phyloP scores from a whole-genome alignment of 2,329 filamentous ascomycete genomes.

The Fusarium sp. region DNA sequence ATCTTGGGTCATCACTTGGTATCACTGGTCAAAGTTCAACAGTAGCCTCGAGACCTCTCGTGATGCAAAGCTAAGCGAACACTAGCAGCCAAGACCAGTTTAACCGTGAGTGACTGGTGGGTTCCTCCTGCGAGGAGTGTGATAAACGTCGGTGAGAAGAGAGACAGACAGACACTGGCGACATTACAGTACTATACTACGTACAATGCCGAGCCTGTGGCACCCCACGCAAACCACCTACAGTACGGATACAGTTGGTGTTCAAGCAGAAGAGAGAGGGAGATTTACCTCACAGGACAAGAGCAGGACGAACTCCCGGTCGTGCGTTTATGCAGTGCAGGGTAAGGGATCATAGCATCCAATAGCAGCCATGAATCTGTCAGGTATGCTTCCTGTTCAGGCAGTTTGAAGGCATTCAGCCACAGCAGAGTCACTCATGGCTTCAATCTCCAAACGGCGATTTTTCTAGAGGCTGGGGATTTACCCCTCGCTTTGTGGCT shows the following conservation, averaged over 20 bases:
- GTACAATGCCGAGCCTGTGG: not conserved
- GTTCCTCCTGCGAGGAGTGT: slow-evolving; percentile 12
- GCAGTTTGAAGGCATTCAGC: slow-evolving; percentile 40
- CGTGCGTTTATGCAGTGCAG: slow-evolving; percentile 22
- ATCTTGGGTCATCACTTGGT: slow-evolving; percentile 35
- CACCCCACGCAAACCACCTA: not conserved
- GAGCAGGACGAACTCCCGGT: slow-evolving; percentile 4
- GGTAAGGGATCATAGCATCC: slow-evolving; percentile 23
- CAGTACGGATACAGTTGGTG: not conserved
- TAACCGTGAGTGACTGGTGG: not conserved
- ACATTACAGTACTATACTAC: not conserved
- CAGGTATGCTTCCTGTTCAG: slow-evolving; percentile 44
- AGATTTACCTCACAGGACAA: slow-evolving; percentile 14
- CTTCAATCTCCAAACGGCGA: not conserved
- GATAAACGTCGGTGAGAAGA: slow-evolving; percentile 31
- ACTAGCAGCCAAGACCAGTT: slow-evolving; percentile 14
- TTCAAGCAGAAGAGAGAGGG: not conserved
- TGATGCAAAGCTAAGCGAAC: slow-evolving; percentile 28
- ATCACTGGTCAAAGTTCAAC: slow-evolving; percentile 11
- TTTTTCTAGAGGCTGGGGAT: slow-evolving; percentile 25
- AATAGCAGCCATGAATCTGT: slow-evolving; percentile 35
- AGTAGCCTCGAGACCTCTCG: slow-evolving; percentile 14
- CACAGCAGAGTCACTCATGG: slow-evolving; percentile 21
- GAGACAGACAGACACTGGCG: slow-evolving; percentile 3
- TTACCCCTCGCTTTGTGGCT: slow-evolving; percentile 24